Base-by-base conservation (phyloP, 2,329 filamentous ascomycete species). In the Colletotrichum costaricense region DNA sequence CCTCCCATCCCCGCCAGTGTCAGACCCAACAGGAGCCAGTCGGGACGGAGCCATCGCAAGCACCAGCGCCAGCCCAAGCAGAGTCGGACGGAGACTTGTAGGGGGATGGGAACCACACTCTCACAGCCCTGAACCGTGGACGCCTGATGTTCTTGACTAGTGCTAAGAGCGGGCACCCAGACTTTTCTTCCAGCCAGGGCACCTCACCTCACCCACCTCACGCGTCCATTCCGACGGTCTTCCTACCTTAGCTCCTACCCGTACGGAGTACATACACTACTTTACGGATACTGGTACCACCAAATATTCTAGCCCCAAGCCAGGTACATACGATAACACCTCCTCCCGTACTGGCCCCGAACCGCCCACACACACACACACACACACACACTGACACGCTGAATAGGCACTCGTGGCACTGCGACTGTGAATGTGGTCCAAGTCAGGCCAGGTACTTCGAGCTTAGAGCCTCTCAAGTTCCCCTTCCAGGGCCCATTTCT, bases 401-500 rank as follows among this genome's bases (percentile, higher is more conserved):
- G 59, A 19, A 63, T 26, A 63, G 46, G 30, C 46, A 9, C 30
- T 33, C 9, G 30, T 33, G 30, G 30, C 30, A 54, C 62, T 64
- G 46, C 52, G 30, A 64, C 54, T 64, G 42, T 49, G 24, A 26
- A 28, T 28, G 33, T 28, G 63, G 63, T 52, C 49, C 52, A 65
- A 52, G 49, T 46, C 33, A 30, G 22, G 52, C 4, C 63, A 65
- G 63, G 63, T 65, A 56, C 49, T 33, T 56, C 33, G 28, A 49
- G 63, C 49, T 42, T 38, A 55, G 46, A 64, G 62, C 46, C 62
- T 64, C 42, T 35, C 54, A 58, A 58, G 33, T 30, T 67, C 69
- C 58, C 64, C 59, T 69, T 72, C 54, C 42, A 52, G 28, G 54
- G 33, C 66, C 69, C 65, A 69, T 69, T 69, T 72, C 59, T 64